Percentiles rank a stretch among this genome's conserved stretches.
These are phyloP conservation scores for Auriscalpium orientale DNA, from an alignment of 768 basidiomycete species.

Conservation along the genomic window DNA sequence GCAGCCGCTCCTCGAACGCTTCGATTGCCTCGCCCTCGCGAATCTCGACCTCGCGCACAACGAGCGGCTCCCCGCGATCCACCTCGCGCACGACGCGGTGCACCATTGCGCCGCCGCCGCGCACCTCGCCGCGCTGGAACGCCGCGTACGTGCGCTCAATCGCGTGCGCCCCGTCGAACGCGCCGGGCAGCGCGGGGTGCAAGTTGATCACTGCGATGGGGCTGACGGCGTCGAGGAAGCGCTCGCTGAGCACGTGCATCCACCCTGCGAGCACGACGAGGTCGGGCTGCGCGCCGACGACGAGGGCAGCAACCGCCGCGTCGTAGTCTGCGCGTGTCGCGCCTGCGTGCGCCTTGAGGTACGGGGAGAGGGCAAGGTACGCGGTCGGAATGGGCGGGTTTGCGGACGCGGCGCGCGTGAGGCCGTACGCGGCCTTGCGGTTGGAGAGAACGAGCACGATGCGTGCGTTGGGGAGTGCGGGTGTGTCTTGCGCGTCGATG, in stretches of 20 bases:
- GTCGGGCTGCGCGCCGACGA: conserved; percentile 62
- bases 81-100: conserved; percentile 92
- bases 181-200: conserved; percentile 91
- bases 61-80: conserved; percentile 82
- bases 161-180: conserved; percentile 94
- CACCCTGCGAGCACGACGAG: conserved; percentile 93
- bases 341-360: conserved; percentile 62
- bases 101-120: conserved; percentile 81
- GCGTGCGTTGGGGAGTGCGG: conserved; percentile 58
- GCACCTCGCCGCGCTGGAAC: conserved; percentile 75
- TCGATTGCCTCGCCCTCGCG: conserved; percentile 63
- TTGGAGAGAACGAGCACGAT: conserved; percentile 88
- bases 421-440: conserved; percentile 83
- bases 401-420: conserved; percentile 68
- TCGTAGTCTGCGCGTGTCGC: conserved; percentile 84
- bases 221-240: conserved; percentile 64
- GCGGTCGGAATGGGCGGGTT: conserved; percentile 74
- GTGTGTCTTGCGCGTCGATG: conserved; percentile 77
- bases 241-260: conserved; percentile 93
- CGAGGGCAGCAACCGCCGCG: conserved; percentile 62
- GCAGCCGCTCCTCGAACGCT: conserved; percentile 69
- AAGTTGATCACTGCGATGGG: conserved; percentile 86
- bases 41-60: conserved; percentile 75
- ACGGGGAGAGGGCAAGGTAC: conserved; percentile 80
- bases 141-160: conserved; percentile 87